Evolutionary conservation across 371 early-diverging fungal genomes (phyloP).

Genomic region (Mortierella sp.): DNA sequence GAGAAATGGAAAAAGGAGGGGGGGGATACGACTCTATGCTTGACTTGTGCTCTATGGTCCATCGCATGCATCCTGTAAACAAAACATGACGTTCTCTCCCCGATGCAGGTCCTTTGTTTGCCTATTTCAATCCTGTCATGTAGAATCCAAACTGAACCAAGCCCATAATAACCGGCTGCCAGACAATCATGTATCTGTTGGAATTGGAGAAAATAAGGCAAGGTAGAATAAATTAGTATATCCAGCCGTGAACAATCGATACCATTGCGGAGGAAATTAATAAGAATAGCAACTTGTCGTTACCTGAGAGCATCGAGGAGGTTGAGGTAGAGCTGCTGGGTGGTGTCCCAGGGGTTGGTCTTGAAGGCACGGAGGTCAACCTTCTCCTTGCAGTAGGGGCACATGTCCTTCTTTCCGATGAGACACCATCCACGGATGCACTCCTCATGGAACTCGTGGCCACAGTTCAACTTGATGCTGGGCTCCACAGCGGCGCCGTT

Average conservation of each 20-base stretch:
- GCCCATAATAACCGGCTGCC: conserved; percentile 78
- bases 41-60: neutral
- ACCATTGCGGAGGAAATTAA: no score
- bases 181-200: conserved; percentile 80
- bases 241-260: neutral
- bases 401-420: conserved; percentile 94
- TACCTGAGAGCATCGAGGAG: conserved; percentile 80
- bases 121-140: conserved; percentile 48
- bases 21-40: no score
- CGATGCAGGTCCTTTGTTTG: neutral
- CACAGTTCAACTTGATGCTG: conserved; percentile 79
- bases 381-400: conserved; percentile 96
- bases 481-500: conserved; percentile 55
- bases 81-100: no score
- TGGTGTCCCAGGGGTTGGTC: conserved; percentile 84
- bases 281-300: neutral
- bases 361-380: conserved; percentile 85
- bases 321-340: conserved; percentile 82
- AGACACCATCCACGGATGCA: conserved; percentile 97
- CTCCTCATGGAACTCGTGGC: conserved; percentile 89
- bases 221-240: neutral
- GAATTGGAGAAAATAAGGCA: neutral
- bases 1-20: no score
- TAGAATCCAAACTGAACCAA: conserved; percentile 53
- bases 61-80: neutral